These are phyloP conservation scores for Eragrostis nindensis DNA, from an alignment of 176 grass and related monocot species.

Conservation along the genomic window DNA sequence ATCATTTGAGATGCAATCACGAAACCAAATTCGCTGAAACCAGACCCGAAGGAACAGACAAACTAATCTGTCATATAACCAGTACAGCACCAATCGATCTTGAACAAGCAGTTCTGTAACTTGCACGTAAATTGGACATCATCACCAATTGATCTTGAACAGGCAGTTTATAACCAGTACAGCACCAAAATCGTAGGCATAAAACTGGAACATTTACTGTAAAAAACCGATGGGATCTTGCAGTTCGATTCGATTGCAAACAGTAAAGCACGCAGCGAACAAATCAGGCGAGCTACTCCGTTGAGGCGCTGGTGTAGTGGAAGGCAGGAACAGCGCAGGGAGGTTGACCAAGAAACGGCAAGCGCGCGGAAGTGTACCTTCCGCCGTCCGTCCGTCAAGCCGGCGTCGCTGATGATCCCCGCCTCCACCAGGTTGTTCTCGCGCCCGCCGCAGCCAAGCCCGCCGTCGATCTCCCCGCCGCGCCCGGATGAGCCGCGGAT, in stretches of 20 bases:
- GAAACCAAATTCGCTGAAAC: no score
- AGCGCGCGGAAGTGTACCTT: background rate
- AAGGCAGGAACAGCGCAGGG: background rate
- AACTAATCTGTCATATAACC: no score
- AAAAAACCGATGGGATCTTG: background rate
- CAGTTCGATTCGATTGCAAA: background rate
- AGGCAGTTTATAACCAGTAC: no score
- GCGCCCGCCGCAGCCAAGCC: background rate
- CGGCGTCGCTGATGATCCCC: slow-evolving; percentile 18
- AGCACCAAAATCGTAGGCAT: no score
- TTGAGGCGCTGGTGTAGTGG: background rate
- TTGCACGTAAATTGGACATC: no score
- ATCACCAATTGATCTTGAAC: no score
- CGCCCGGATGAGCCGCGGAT: background rate
- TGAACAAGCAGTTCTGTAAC: no score
- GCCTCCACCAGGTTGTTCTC: background rate
- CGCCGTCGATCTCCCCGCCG: slow-evolving; percentile 32
- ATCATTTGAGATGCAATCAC: no score
- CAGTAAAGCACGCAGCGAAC: background rate
- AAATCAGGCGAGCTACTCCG: background rate
- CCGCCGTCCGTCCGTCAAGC: background rate
- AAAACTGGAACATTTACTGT: background rate
- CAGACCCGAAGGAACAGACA: no score
- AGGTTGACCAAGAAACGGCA: background rate
- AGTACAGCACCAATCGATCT: no score